A percentile compares a stretch with the other conserved stretches of the same genome.
Evolutionary conservation across 2,329 filamentous ascomycete genomes (phyloP).

Genomic region (Sporothrix dimorphospora): DNA sequence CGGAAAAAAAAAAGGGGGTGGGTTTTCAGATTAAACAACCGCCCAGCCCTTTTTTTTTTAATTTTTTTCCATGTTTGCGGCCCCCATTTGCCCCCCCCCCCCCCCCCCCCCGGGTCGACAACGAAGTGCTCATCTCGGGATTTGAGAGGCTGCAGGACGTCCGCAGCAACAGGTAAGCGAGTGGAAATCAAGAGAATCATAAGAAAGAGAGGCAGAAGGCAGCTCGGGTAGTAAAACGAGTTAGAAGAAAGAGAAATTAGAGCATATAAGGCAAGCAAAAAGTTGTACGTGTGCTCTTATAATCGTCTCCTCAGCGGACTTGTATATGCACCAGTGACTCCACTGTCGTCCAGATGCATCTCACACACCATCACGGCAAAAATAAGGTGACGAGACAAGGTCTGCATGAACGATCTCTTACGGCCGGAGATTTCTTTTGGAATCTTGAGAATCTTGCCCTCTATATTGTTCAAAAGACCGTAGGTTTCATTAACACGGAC

Average conservation of each 20-base stretch:
- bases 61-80: neutral
- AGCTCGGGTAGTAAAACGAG: neutral
- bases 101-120: no score
- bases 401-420: neutral
- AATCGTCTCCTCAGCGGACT: neutral
- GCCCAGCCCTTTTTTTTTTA: no score
- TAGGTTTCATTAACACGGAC: neutral
- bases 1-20: no score
- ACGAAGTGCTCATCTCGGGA: neutral
- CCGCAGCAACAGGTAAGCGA: neutral
- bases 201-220: no score
- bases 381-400: neutral
- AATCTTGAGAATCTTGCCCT: neutral
- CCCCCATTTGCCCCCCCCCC: neutral
- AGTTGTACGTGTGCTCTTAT: neutral
- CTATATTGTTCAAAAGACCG: neutral
- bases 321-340: neutral
- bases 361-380: neutral
- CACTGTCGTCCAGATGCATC: neutral
- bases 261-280: neutral
- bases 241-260: neutral
- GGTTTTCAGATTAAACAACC: no score
- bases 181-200: neutral
- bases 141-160: conserved; percentile 2
- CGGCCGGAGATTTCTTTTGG: neutral